Conservation (phyloP, 495 filamentous ascomycete genomes). For the Sabuloglossum arenarium region DNA sequence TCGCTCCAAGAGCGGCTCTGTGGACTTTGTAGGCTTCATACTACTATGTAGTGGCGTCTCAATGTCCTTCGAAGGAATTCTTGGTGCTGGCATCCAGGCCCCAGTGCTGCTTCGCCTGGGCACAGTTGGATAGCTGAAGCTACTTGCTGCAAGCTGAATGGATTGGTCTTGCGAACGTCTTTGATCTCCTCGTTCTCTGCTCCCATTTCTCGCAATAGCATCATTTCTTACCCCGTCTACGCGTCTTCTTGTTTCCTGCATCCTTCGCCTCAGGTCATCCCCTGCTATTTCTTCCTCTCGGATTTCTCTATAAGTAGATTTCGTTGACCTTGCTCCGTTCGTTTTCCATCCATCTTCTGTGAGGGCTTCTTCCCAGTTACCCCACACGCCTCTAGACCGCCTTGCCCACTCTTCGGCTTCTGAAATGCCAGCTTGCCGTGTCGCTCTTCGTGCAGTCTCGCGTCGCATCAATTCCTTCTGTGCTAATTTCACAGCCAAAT, state of each 20-base stretch:
- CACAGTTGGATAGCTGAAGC: conserved; percentile 33
- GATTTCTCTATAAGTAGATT: conserved; percentile 7
- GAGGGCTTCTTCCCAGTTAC: conserved; percentile 27
- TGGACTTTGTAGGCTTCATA: conserved; percentile 7
- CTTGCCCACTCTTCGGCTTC: conserved; percentile 33
- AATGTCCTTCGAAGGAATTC: conserved; percentile 3
- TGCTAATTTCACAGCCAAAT: conserved; percentile 60
- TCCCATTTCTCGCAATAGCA: background rate
- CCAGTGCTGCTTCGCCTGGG: conserved; percentile 20
- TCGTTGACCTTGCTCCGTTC: background rate
- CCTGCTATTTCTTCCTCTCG: conserved; percentile 9
- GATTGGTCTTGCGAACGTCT: background rate
- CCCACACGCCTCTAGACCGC: conserved; percentile 42
- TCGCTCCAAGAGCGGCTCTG: conserved; percentile 16
- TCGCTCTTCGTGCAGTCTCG: conserved; percentile 33
- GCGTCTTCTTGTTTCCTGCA: conserved; percentile 20
- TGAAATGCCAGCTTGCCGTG: conserved; percentile 29
- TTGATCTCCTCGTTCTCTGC: background rate
- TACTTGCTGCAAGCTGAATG: conserved; percentile 7
- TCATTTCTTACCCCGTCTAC: background rate
- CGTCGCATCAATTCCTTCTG: conserved; percentile 52
- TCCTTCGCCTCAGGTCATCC: conserved; percentile 24
- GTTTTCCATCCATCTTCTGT: background rate
- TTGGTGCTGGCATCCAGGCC: background rate
- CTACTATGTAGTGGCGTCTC: conserved; percentile 5